phyloP scores from a whole-genome alignment of 345 rosid species.

The Arabis alpina region DNA sequence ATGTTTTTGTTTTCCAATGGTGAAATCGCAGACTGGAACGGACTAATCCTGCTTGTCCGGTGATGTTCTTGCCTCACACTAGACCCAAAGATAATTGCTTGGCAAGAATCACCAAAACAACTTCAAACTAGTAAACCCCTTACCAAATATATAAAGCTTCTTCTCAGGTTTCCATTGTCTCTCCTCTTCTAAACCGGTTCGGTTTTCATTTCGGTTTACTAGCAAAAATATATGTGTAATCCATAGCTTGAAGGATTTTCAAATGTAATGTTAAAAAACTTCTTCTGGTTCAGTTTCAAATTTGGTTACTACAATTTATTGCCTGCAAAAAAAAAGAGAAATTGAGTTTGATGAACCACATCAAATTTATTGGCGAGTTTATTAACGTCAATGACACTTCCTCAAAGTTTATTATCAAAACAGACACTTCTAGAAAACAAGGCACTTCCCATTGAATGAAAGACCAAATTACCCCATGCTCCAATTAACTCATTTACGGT shows the following conservation, averaged over 20 bases:
- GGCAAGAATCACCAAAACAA: conserved; percentile 44
- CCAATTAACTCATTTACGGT: too few relatives aligned
- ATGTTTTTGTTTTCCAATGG: conserved; percentile 6
- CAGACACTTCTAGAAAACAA: too few relatives aligned
- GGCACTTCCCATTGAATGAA: too few relatives aligned
- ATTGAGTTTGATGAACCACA: neutral
- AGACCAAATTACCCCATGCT: too few relatives aligned
- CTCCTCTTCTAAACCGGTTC: conserved; percentile 13
- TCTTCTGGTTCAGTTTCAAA: neutral
- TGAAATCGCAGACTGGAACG: conserved; percentile 36
- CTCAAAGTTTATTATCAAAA: too few relatives aligned
- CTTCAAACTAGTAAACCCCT: conserved; percentile 23
- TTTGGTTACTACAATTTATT: neutral
- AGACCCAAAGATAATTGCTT: conserved; percentile 46
- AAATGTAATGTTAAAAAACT: neutral
- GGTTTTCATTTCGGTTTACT: conserved; percentile 19
- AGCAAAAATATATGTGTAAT: conserved; percentile 9
- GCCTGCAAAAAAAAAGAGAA: neutral
- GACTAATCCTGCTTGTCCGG: conserved; percentile 36
- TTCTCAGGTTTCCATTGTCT: conserved; percentile 25
- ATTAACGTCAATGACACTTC: too few relatives aligned
- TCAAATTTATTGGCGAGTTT: too few relatives aligned
- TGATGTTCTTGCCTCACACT: conserved; percentile 44
- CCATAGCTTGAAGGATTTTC: neutral
- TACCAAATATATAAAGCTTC: conserved; percentile 5